A percentile compares a stretch with the other conserved stretches of the same genome.
These are phyloP conservation scores for Tolypocladium amazonense DNA, from an alignment of 2,329 filamentous ascomycete genomes.

Conservation along the genomic window DNA sequence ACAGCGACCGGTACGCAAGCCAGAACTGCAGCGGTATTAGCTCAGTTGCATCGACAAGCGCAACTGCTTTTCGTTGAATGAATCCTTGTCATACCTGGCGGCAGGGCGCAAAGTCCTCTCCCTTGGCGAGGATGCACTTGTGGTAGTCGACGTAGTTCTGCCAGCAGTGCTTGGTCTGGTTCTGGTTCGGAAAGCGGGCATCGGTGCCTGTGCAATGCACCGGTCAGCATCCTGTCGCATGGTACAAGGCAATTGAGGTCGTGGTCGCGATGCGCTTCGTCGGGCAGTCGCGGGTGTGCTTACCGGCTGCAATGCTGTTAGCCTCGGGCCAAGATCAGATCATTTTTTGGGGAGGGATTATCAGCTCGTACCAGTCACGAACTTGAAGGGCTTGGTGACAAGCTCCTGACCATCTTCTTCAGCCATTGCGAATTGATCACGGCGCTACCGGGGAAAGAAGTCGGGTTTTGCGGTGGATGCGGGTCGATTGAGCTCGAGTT, in stretches of 20 bases:
- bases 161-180: slow-evolving; percentile 99
- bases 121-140: slow-evolving; percentile 98
- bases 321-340: slow-evolving; percentile 26
- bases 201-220: slow-evolving; percentile 64
- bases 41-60: background rate
- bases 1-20: slow-evolving; percentile 92
- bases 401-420: slow-evolving; percentile 69
- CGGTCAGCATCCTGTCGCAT: slow-evolving; percentile 5
- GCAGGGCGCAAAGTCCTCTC: slow-evolving; percentile 96
- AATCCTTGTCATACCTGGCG: slow-evolving; percentile 58
- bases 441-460: slow-evolving; percentile 9
- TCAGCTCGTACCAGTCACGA: slow-evolving; percentile 79
- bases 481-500: slow-evolving; percentile 13
- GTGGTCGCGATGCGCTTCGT: slow-evolving; percentile 8
- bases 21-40: slow-evolving; percentile 58
- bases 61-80: background rate
- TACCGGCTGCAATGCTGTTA: slow-evolving; percentile 36
- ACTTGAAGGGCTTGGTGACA: slow-evolving; percentile 99
- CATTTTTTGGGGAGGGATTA: slow-evolving; percentile 27
- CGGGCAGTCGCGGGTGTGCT: slow-evolving; percentile 14
- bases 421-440: slow-evolving; percentile 60
- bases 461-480: slow-evolving; percentile 7
- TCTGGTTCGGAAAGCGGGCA: slow-evolving; percentile 96
- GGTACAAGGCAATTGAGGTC: slow-evolving; percentile 15
- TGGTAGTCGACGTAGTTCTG: slow-evolving; percentile 99